These are phyloP conservation scores for Cantharellus cinnabarinus DNA, from an alignment of 768 basidiomycete species.

Conservation along the genomic window DNA sequence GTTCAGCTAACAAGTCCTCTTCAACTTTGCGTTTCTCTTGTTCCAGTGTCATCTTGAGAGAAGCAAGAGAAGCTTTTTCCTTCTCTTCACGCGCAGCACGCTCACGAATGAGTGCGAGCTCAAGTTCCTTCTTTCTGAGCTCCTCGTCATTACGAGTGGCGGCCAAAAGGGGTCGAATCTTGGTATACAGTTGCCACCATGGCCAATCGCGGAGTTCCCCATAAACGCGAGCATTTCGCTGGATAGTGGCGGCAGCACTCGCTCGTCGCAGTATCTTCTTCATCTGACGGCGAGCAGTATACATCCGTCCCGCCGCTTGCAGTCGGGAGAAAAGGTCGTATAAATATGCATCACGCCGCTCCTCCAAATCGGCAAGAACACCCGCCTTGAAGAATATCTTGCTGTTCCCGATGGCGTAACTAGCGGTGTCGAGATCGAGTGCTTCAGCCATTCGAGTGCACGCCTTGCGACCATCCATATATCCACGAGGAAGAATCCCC, in stretches of 20 bases:
- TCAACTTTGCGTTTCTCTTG: slow-evolving; percentile 67
- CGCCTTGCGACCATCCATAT: slow-evolving; percentile 95
- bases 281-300: slow-evolving; percentile 72
- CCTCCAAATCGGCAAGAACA: slow-evolving; percentile 88
- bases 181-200: slow-evolving; percentile 97
- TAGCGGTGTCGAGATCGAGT: slow-evolving; percentile 64
- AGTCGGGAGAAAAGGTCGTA: slow-evolving; percentile 76
- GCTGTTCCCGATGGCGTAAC: slow-evolving; percentile 83
- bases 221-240: slow-evolving; percentile 83
- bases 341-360: slow-evolving; percentile 68
- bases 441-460: slow-evolving; percentile 78
- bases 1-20: slow-evolving; percentile 64
- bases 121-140: slow-evolving; percentile 67
- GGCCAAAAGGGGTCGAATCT: slow-evolving; percentile 82
- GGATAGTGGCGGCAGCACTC: slow-evolving; percentile 75
- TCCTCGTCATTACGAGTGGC: slow-evolving; percentile 89
- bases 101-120: slow-evolving; percentile 61
- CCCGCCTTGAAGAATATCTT: slow-evolving; percentile 99
- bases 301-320: slow-evolving; percentile 74
- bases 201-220: slow-evolving; percentile 86
- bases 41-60: slow-evolving; percentile 63
- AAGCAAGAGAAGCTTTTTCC: slow-evolving; percentile 61
- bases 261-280: slow-evolving; percentile 90
- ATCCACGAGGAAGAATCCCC: slow-evolving; percentile 79
- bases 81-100: slow-evolving; percentile 70